Conservation (phyloP, 805 yeast species). For the Teunomyces panamensis region DNA sequence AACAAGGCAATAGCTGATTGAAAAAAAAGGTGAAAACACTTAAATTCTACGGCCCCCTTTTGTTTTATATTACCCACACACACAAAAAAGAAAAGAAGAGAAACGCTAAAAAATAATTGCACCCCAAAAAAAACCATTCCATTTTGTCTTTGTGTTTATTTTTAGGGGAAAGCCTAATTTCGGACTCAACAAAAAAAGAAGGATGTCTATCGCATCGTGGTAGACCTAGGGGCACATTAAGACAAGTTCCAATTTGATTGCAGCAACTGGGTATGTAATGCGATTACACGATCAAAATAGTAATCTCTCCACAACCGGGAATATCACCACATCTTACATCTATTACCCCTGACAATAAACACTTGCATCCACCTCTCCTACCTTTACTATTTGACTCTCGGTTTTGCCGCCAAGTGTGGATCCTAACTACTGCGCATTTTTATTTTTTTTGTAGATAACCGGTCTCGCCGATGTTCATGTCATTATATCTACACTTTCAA, state of each 20-base stretch:
- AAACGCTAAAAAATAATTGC: neutral
- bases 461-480: neutral
- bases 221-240: neutral
- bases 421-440: neutral
- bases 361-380: no score
- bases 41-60: slow-evolving; percentile 2
- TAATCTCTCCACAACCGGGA: no score
- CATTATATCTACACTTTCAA: neutral
- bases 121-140: slow-evolving; percentile 1
- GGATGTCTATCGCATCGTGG: neutral
- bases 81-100: slow-evolving; percentile 3
- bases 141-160: neutral
- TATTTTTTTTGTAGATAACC: neutral
- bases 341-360: no score
- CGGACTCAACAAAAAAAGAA: slow-evolving; percentile 3
- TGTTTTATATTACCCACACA: slow-evolving; percentile 1
- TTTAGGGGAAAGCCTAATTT: neutral
- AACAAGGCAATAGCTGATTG: neutral
- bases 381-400: neutral
- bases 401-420: neutral
- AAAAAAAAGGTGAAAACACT: neutral
- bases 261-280: neutral
- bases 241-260: neutral
- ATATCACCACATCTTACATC: no score
- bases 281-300: neutral